Percentiles rank a stretch among this genome's conserved stretches.
These are phyloP conservation scores for Raddia guianensis DNA, from an alignment of 176 grass and related monocot species.

Conservation along the genomic window DNA sequence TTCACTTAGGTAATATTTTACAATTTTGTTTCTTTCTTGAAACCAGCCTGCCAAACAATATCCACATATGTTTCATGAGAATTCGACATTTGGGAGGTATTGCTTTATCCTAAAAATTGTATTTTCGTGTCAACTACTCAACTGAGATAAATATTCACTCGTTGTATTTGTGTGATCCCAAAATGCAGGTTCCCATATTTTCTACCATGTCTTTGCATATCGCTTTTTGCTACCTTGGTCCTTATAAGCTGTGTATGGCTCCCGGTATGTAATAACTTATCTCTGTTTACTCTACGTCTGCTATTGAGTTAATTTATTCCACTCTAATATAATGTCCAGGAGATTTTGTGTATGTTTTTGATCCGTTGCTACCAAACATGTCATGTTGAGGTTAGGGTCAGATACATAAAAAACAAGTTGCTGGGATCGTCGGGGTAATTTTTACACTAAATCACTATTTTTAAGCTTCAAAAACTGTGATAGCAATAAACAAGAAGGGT, in stretches of 20 bases:
- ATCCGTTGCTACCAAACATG: not conserved
- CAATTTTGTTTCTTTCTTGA: not conserved
- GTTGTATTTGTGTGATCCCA: not conserved
- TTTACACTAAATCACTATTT: too few relatives aligned
- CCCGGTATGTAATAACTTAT: constrained; percentile 47
- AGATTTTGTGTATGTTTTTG: not conserved
- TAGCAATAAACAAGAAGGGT: too few relatives aligned
- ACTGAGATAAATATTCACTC: not conserved
- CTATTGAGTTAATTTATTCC: not conserved
- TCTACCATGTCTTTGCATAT: constrained; percentile 74
- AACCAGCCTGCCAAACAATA: constrained; percentile 76
- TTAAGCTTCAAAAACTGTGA: too few relatives aligned
- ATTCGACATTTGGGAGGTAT: constrained; percentile 66
- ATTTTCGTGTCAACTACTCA: not conserved
- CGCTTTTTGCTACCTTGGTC: constrained; percentile 54
- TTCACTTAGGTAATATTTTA: not conserved
- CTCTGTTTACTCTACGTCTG: not conserved
- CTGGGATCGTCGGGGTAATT: too few relatives aligned
- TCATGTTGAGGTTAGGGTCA: not conserved
- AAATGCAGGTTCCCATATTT: constrained; percentile 75
- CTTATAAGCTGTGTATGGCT: constrained; percentile 72
- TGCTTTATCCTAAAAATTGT: not conserved
- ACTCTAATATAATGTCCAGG: not conserved
- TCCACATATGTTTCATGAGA: constrained; percentile 58
- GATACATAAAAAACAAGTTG: too few relatives aligned